These are phyloP conservation scores for Margaritispora aquatica DNA, from an alignment of 495 filamentous ascomycete species.

Conservation along the genomic window DNA sequence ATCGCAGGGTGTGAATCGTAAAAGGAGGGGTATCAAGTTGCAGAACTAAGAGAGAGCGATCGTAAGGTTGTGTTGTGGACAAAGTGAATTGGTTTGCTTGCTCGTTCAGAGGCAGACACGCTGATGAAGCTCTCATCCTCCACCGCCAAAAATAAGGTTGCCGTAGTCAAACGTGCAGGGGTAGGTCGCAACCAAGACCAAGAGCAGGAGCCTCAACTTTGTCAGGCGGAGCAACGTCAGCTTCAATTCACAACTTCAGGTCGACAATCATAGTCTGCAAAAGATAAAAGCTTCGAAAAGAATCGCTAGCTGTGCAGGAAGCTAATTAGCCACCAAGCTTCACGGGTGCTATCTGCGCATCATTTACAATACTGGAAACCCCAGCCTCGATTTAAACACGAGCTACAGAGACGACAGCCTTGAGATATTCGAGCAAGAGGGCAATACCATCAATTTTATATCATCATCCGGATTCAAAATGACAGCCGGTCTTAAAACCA, in stretches of 20 bases:
- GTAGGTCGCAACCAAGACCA: constrained; percentile 8
- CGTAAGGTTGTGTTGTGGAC: background rate
- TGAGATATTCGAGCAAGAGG: background rate
- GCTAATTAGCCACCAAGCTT: background rate
- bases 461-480: constrained; percentile 45
- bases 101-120: constrained; percentile 22
- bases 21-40: constrained; percentile 8
- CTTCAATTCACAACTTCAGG: background rate
- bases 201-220: background rate
- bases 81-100: background rate
- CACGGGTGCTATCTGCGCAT: background rate
- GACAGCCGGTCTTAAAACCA: constrained; percentile 93
- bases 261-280: background rate
- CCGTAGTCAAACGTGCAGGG: constrained; percentile 9
- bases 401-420: background rate
- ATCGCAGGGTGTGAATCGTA: constrained; percentile 3
- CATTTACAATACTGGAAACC: background rate
- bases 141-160: constrained; percentile 11
- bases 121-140: constrained; percentile 19
- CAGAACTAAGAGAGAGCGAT: background rate
- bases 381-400: background rate
- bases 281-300: background rate
- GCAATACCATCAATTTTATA: constrained; percentile 4
- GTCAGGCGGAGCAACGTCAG: constrained; percentile 2
- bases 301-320: background rate